Percentiles rank a stretch among this genome's conserved stretches.
phyloP scores from a whole-genome alignment of 2,329 filamentous ascomycete species.

The Curvularia sp. region DNA sequence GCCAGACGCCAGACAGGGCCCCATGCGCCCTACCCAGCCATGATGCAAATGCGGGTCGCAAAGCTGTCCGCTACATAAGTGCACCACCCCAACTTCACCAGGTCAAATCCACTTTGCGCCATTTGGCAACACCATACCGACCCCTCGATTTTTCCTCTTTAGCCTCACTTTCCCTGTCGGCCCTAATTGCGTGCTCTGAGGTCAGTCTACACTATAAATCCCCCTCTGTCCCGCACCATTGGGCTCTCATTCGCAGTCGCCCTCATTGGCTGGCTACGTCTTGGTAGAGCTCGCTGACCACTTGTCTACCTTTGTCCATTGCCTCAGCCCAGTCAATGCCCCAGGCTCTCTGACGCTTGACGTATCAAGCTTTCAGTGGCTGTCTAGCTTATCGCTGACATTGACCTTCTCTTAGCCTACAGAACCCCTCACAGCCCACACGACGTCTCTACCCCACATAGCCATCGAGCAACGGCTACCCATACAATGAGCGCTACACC shows the following conservation, averaged over 20 bases:
- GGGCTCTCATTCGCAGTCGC: constrained; percentile 23
- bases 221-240: constrained; percentile 32
- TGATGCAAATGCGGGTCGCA: constrained; percentile 45
- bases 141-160: constrained; percentile 2
- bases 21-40: constrained; percentile 28
- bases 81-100: constrained; percentile 28
- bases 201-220: constrained; percentile 23
- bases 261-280: constrained; percentile 24
- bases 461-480: constrained; percentile 23
- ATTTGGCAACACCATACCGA: constrained; percentile 21
- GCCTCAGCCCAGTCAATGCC: constrained; percentile 17
- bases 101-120: constrained; percentile 25
- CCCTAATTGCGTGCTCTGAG: constrained; percentile 20
- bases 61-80: constrained; percentile 38
- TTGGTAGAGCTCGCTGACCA: constrained; percentile 27
- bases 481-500: constrained; percentile 58
- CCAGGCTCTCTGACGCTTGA: constrained; percentile 36
- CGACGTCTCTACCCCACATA: constrained; percentile 23
- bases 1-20: constrained; percentile 32
- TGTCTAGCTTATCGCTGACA: constrained; percentile 33
- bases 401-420: constrained; percentile 21
- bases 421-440: constrained; percentile 19
- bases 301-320: constrained; percentile 20
- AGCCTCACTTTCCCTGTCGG: constrained; percentile 9
- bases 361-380: constrained; percentile 30